phyloP scores from a whole-genome alignment of 2,329 filamentous ascomycete species.

The Xenoacremonium recifei region DNA sequence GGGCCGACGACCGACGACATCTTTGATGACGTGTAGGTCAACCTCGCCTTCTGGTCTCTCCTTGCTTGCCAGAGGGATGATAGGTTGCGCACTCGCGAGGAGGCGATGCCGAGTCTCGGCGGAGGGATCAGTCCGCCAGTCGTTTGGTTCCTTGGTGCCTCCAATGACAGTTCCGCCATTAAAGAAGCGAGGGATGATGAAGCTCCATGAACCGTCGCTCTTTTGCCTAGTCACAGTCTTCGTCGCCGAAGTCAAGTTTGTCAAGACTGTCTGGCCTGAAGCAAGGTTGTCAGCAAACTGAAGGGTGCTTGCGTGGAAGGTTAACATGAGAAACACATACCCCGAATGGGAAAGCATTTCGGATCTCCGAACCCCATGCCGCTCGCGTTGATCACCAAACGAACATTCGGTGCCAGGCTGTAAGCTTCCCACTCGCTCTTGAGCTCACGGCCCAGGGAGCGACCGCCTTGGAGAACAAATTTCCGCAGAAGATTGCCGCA shows the following conservation, averaged over 20 bases:
- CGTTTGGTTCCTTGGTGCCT: constrained; percentile 60
- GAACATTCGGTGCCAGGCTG: constrained; percentile 17
- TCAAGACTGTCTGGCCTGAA: constrained; percentile 35
- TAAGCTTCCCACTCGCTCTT: constrained; percentile 33
- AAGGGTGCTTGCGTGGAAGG: fast-evolving
- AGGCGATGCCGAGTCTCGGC: constrained; percentile 40
- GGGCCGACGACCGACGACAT: constrained; percentile 46
- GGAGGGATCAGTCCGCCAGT: constrained; percentile 53
- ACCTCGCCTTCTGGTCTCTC: neutral
- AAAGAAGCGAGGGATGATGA: constrained; percentile 60
- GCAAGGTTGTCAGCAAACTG: constrained; percentile 7
- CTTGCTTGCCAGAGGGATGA: constrained; percentile 12
- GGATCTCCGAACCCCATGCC: constrained; percentile 33
- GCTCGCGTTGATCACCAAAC: constrained; percentile 32
- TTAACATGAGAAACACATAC: constrained; percentile 11
- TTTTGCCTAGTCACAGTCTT: constrained; percentile 58
- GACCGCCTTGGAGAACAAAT: constrained; percentile 30
- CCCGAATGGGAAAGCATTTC: constrained; percentile 34
- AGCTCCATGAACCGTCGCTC: constrained; percentile 61
- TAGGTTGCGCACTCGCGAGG: constrained; percentile 9
- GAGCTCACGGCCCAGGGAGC: constrained; percentile 24
- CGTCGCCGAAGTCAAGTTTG: constrained; percentile 32
- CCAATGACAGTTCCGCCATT: constrained; percentile 65
- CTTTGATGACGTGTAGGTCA: constrained; percentile 41
- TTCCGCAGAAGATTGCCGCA: constrained; percentile 35